Conservation (phyloP, 768 basidiomycete species). For the Lactifluus hygrophoroides region DNA sequence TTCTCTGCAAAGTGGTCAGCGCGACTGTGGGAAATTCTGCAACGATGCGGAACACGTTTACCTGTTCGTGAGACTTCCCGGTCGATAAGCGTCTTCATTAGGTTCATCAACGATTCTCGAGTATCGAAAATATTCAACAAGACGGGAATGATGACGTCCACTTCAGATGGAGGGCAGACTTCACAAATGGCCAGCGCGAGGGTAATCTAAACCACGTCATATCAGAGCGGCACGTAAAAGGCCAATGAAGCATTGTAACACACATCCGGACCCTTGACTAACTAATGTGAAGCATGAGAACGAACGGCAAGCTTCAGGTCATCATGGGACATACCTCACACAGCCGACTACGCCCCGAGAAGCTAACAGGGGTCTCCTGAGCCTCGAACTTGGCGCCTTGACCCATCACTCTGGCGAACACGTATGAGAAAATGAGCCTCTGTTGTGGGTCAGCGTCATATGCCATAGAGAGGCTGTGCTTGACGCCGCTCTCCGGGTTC, state of each 20-base stretch:
- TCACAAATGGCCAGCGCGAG: slow-evolving; percentile 84
- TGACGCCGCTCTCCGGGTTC: slow-evolving; percentile 83
- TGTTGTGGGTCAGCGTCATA: slow-evolving; percentile 64
- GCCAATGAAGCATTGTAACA: slow-evolving; percentile 22
- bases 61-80: slow-evolving; percentile 74
- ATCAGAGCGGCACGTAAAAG: background rate
- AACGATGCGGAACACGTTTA: slow-evolving; percentile 26
- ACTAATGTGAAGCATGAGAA: slow-evolving; percentile 30
- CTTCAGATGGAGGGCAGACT: slow-evolving; percentile 68
- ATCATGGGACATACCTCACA: slow-evolving; percentile 26
- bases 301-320: background rate
- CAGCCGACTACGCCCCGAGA: slow-evolving; percentile 26
- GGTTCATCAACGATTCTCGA: slow-evolving; percentile 54
- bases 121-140: slow-evolving; percentile 83
- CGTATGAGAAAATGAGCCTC: slow-evolving; percentile 74
- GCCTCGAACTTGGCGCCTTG: slow-evolving; percentile 71
- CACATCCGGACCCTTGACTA: slow-evolving; percentile 69
- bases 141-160: slow-evolving; percentile 78
- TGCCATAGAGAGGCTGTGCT: slow-evolving; percentile 74
- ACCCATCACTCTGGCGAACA: slow-evolving; percentile 72
- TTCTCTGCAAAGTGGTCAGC: slow-evolving; percentile 41
- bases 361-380: slow-evolving; percentile 33
- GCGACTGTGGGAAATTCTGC: background rate
- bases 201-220: slow-evolving; percentile 42
- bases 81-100: slow-evolving; percentile 81